Evolutionary conservation across 2,329 filamentous ascomycete species (phyloP).

Genomic region (Stagonosporopsis rhizophila): DNA sequence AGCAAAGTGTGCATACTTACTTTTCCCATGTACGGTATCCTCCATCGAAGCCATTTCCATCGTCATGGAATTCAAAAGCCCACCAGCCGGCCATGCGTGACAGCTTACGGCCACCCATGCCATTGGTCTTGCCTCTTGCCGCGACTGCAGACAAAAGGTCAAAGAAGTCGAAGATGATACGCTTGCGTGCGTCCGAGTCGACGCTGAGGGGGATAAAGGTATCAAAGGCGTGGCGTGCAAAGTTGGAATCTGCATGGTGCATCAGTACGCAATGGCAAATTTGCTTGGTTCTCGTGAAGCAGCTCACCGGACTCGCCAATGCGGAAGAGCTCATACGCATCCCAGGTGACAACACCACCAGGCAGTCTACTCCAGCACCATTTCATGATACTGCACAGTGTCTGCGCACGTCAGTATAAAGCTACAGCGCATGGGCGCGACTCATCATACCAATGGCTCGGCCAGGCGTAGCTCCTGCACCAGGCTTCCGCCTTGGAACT

Average conservation of each 20-base stretch:
- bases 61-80: slow-evolving; percentile 92
- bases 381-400: slow-evolving; percentile 91
- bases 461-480: slow-evolving; percentile 88
- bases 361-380: slow-evolving; percentile 97
- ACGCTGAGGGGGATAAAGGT: slow-evolving; percentile 96
- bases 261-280: slow-evolving; percentile 27
- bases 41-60: slow-evolving; percentile 89
- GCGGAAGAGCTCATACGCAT: slow-evolving; percentile 94
- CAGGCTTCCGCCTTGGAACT: slow-evolving; percentile 72
- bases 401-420: slow-evolving; percentile 60
- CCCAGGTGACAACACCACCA: slow-evolving; percentile 94
- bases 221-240: slow-evolving; percentile 91
- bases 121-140: slow-evolving; percentile 91
- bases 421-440: slow-evolving; percentile 6
- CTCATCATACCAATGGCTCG: slow-evolving; percentile 80
- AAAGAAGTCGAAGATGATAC: slow-evolving; percentile 96
- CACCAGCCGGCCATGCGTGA: slow-evolving; percentile 98
- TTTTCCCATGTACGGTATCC: slow-evolving; percentile 88
- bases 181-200: slow-evolving; percentile 81
- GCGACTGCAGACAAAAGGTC: slow-evolving; percentile 90
- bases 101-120: slow-evolving; percentile 89
- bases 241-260: slow-evolving; percentile 74
- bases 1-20: slow-evolving; percentile 56
- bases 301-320: slow-evolving; percentile 85
- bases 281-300: slow-evolving; percentile 1